Base-by-base conservation (phyloP, 495 filamentous ascomycete species). In the Immersiella caudata region DNA sequence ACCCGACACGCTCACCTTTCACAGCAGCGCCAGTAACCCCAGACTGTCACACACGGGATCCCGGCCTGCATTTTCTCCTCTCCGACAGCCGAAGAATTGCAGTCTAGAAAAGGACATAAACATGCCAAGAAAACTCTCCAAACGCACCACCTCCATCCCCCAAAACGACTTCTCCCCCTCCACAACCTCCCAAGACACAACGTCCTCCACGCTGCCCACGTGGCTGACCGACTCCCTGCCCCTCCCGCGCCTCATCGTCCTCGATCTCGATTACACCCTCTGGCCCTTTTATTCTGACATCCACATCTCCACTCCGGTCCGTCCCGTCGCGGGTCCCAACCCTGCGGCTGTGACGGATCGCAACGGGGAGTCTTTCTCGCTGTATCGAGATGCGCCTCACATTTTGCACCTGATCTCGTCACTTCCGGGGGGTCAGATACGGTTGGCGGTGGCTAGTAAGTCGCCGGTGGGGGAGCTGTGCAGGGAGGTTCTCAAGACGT, bases 281-380 rank as follows among this genome's bases (percentile, higher is more conserved):
- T 97, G 95, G 95, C 93, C 93, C 3, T 97, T 96, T 82, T 99
- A 94, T 93, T 89, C 93, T 2, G 95, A 97, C 81, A 97, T 93
- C 16, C 93, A 97, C 77, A 89, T 94, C 73, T 89, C 88, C 61
- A 85, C 91, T 12, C 94, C 95, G 0, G 81, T 99, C 60, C 92
- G 92, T 68, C 73, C 84, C 6, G 49, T 71, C n/a, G 62, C 75
- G 0, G 83, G 83, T 62, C 76, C 88, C 11, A 80, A 82, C 65
- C 87, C 88, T 72, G 84, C 73, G 36, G 70, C 75, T 6, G 73
- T 80, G 57, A 71, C 78, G 21, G 86, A 88, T 76, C 87, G 88
- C 49, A 88, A 85, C 76, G 91, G 90, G 68, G 92, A 96, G 76
- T 83, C 82, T 55, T 95, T 91, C 77, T 80, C 87, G 51, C 97